Evolutionary conservation across 2,329 filamentous ascomycete genomes (phyloP).

Genomic region (Phaeoacremonium minimum): DNA sequence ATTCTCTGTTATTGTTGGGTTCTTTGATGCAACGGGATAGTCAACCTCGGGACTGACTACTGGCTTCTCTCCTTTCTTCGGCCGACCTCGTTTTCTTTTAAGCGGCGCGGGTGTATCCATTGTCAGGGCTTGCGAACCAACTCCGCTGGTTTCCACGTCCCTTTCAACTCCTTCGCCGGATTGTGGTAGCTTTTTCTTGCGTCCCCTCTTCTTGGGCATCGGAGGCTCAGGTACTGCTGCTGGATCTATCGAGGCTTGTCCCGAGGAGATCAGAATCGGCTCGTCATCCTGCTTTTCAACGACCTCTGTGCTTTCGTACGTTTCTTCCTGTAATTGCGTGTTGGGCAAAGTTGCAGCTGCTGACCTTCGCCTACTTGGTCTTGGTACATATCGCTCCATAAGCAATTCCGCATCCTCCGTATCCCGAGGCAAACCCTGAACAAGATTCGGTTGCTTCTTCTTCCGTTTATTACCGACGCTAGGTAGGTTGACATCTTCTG

Average conservation of each 20-base stretch:
- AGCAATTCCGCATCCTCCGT: conserved; percentile 6
- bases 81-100: conserved; percentile 35
- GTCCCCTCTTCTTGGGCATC: conserved; percentile 20
- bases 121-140: conserved; percentile 4
- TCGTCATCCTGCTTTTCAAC: neutral
- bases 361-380: conserved; percentile 10
- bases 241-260: neutral
- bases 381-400: conserved; percentile 7
- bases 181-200: conserved; percentile 22
- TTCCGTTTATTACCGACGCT: conserved; percentile 7
- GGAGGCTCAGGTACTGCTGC: conserved; percentile 4
- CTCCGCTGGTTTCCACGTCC: conserved; percentile 2
- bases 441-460: conserved; percentile 1
- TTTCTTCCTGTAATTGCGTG: conserved; percentile 8
- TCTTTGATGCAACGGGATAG: neutral
- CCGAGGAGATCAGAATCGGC: conserved; percentile 3
- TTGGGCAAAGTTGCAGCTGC: too few relatives aligned
- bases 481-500: conserved; percentile 7
- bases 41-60: neutral
- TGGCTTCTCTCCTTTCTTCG: conserved; percentile 24
- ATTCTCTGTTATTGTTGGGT: neutral
- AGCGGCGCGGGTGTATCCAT: conserved; percentile 1
- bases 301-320: neutral
- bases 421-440: conserved; percentile 8
- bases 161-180: neutral